These are phyloP conservation scores for Tagetes erecta DNA, from an alignment of 129 eudicot genomes.

Conservation along the genomic window DNA sequence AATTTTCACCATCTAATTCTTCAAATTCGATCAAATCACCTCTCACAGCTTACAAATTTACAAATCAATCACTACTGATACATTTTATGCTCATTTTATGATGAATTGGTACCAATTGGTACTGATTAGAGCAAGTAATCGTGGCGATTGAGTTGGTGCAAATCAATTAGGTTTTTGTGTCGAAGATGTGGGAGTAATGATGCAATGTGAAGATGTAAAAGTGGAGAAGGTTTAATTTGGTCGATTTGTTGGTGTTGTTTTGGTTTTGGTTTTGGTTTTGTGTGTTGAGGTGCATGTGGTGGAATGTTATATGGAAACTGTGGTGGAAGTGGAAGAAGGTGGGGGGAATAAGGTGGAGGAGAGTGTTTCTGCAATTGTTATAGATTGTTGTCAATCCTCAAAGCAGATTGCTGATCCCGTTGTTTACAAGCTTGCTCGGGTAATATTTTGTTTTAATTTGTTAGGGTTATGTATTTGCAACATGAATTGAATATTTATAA, in stretches of 20 bases:
- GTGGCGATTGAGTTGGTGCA: not conserved
- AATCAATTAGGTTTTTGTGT: conserved; percentile 17
- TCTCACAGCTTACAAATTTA: conserved; percentile 5
- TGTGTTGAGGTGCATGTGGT: conserved; percentile 53
- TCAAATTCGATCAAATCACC: conserved; percentile 1
- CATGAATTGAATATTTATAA: not conserved
- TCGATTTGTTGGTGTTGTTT: conserved; percentile 10
- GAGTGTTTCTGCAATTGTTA: conserved; percentile 24
- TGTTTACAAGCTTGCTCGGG: conserved; percentile 97
- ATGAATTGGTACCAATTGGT: not conserved
- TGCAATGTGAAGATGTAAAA: conserved; percentile 8
- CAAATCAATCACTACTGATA: conserved; percentile 1
- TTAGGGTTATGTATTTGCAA: conserved; percentile 8
- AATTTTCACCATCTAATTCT: not conserved
- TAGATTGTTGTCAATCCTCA: conserved; percentile 29
- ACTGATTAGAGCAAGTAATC: conserved; percentile 5
- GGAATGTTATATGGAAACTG: conserved; percentile 66
- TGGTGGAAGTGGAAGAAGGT: conserved; percentile 51
- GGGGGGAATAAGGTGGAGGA: conserved; percentile 38
- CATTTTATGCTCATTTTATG: conserved; percentile 16
- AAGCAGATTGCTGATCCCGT: conserved; percentile 72
- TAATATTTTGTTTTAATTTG: conserved; percentile 31
- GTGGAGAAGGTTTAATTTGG: conserved; percentile 25
- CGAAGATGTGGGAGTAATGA: conserved; percentile 2
- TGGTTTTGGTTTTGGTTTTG: conserved; percentile 29